These are phyloP conservation scores for Penicillium canescens DNA, from an alignment of 495 filamentous ascomycete genomes.

Conservation along the genomic window DNA sequence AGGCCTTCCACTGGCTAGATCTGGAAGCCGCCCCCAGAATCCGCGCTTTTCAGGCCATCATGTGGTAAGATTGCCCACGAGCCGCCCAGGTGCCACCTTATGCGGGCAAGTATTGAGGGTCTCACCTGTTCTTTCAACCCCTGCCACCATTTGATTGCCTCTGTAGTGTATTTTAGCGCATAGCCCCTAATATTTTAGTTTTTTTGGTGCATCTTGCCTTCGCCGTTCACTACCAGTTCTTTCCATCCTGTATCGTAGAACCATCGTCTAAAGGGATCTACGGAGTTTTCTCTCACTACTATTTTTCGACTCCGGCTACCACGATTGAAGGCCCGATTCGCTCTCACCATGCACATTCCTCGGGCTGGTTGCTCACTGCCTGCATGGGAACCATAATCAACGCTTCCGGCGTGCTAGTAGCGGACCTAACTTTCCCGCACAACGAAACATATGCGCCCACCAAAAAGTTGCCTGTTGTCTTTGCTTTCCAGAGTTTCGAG, in stretches of 20 bases:
- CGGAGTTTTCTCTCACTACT: not conserved
- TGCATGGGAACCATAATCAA: conserved; percentile 7
- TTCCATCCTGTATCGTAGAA: not conserved
- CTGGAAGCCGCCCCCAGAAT: too few species aligned
- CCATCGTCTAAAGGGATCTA: not conserved
- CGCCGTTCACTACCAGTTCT: not conserved
- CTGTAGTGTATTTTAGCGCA: not conserved
- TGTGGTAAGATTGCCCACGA: not conserved
- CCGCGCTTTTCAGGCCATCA: not conserved
- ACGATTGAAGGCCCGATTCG: not conserved
- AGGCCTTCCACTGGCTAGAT: too few species aligned
- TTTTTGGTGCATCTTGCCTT: not conserved
- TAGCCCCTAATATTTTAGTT: not conserved
- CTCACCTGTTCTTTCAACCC: conserved; percentile 1
- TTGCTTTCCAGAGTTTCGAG: conserved; percentile 35
- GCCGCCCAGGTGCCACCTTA: not conserved
- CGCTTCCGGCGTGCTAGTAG: conserved; percentile 23
- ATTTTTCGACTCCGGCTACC: not conserved
- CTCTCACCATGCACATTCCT: conserved; percentile 4
- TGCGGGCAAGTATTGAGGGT: not conserved
- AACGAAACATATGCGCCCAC: conserved; percentile 42
- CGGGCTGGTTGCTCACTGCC: conserved; percentile 11
- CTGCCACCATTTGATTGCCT: not conserved
- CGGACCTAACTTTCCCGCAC: conserved; percentile 41
- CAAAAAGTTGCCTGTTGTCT: conserved; percentile 33